Evolutionary conservation across 305 asterid genomes (phyloP).

Genomic region (Striga hermonthica): DNA sequence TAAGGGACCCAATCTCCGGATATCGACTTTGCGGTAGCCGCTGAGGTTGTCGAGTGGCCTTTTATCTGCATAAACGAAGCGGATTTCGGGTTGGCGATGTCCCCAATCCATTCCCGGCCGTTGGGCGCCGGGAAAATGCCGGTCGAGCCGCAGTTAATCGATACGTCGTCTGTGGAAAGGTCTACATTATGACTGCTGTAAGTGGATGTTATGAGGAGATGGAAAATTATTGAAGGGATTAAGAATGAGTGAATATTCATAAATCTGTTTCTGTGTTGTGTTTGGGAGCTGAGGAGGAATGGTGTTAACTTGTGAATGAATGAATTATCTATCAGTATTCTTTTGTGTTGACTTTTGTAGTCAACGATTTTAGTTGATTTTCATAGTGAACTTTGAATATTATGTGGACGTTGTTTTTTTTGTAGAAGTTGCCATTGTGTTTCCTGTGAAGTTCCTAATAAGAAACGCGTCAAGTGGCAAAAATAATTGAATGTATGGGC

Average conservation of each 20-base stretch:
- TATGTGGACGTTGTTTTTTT: background rate
- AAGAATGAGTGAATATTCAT: slow-evolving; percentile 12
- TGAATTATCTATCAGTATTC: too few species aligned
- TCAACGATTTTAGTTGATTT: background rate
- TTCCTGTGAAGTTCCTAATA: background rate
- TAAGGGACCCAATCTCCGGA: slow-evolving; percentile 27
- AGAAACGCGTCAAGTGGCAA: background rate
- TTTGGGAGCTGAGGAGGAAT: background rate
- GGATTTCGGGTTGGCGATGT: background rate
- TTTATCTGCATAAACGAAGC: slow-evolving; percentile 7
- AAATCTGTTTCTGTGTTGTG: background rate
- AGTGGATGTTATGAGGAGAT: background rate
- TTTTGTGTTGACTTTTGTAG: background rate
- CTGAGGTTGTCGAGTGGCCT: slow-evolving; percentile 29
- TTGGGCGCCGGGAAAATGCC: slow-evolving; percentile 6
- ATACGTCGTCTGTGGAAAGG: background rate
- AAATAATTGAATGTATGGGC: too few species aligned
- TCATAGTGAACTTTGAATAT: background rate
- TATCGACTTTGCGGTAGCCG: background rate
- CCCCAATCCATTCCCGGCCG: slow-evolving; percentile 20
- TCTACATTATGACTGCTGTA: background rate
- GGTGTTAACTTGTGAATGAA: background rate
- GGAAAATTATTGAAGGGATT: background rate
- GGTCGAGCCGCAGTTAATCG: slow-evolving; percentile 16
- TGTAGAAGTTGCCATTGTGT: background rate